A percentile compares a stretch with the other conserved stretches of the same genome.
These are phyloP conservation scores for Akebia trifoliata DNA, from an alignment of 164 flowering plant genomes.

Conservation along the genomic window DNA sequence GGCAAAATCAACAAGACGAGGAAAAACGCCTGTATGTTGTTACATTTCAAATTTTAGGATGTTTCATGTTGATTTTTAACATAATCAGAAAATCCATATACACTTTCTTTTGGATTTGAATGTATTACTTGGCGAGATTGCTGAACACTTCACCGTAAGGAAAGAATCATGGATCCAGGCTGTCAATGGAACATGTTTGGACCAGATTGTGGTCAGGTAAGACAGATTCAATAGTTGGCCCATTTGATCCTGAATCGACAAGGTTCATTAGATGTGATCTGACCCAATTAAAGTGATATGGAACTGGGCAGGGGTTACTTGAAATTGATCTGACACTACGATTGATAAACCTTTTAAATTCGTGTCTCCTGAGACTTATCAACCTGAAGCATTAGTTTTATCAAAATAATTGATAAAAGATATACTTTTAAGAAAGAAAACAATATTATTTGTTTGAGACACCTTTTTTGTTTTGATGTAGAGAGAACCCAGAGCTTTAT, in stretches of 20 bases:
- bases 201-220: too few relatives aligned
- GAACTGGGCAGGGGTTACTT: too few relatives aligned
- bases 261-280: too few relatives aligned
- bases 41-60: not conserved
- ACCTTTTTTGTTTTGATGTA: slow-evolving; percentile 19
- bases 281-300: too few relatives aligned
- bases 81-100: too few relatives aligned
- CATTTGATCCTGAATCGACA: too few relatives aligned
- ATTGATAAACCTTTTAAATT: too few relatives aligned
- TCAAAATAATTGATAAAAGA: not conserved
- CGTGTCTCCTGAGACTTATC: too few relatives aligned
- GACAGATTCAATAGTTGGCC: too few relatives aligned
- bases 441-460: slow-evolving; percentile 5
- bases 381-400: too few relatives aligned
- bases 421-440: not conserved
- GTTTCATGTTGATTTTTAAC: too few relatives aligned
- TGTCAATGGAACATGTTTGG: not conserved
- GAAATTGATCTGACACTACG: too few relatives aligned
- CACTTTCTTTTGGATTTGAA: slow-evolving; percentile 7
- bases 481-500: slow-evolving; percentile 93
- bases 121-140: not conserved
- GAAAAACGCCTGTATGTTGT: slow-evolving; percentile 73
- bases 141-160: not conserved
- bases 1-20: slow-evolving; percentile 75
- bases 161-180: not conserved